Base-by-base conservation (phyloP, 257 asterid species). In the Linderniella brevidens region DNA sequence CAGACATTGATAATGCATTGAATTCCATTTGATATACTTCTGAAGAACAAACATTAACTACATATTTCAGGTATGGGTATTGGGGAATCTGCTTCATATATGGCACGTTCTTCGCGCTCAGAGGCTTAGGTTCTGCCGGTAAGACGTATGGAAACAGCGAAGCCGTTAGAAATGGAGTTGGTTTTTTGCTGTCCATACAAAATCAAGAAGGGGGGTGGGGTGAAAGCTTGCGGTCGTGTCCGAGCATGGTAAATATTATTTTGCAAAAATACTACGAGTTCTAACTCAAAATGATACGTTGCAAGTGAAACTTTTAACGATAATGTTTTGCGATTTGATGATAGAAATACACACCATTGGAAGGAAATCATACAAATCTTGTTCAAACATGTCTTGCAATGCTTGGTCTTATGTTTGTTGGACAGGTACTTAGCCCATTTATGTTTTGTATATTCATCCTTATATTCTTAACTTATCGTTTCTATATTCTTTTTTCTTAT, bases 181-280 rank as follows among this genome's bases (percentile, higher is more conserved):
- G 73, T 5, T 84, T 84, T 54, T 77, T 54, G 55, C 42, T 84
- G 37, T 52, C 76, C 5, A 60, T 57, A 14, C 95, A 84, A 40
- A 77, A 80, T 15, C 70, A 84, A 60, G 84, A 80, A 55, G 95
- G 93, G 17, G 93, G 93, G 36, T 84, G 93, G 95, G 95, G 93
- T 48, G 95, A 84, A 59, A 62, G 74, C 65, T 74, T 62, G 0
- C 73, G 72, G 56, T 80, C 95, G 19, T 80, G 95, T 67, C 95
- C 86, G 48, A 73, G 66, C 76, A 73, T 80, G 95, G 95, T 75
- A 68, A 15, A 0, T 13, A 41, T 12, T n/a, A n/a, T n/a, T n/a
- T n/a, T n/a, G n/a, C n/a, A n/a, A n/a, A n/a, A n/a, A n/a, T n/a
- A n/a, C n/a, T n/a, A 25, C 32, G 32, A 25, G 3, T 25, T 2